A percentile compares a stretch with the other conserved stretches of the same genome.
Evolutionary conservation across 768 basidiomycete species (phyloP).

Genomic region (Pleurotus tuber-regium): DNA sequence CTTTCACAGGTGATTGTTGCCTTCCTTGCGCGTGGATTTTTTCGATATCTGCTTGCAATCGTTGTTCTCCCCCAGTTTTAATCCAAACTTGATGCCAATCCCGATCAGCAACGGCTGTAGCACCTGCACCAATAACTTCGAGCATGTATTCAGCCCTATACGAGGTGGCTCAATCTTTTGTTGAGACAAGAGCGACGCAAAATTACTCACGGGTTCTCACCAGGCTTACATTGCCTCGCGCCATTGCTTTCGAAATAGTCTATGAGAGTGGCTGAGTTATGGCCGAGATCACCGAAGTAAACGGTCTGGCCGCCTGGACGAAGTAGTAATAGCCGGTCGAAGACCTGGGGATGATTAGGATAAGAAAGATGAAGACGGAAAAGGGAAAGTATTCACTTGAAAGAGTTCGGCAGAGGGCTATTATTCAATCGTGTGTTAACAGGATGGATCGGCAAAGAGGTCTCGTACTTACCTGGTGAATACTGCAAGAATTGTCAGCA

Average conservation of each 20-base stretch:
- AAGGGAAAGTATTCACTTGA: constrained; percentile 27
- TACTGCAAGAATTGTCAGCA: constrained; percentile 25
- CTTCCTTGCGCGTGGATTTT: constrained; percentile 48
- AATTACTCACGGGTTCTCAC: constrained; percentile 77
- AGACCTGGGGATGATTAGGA: constrained; percentile 31
- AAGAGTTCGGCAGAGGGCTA: constrained; percentile 85
- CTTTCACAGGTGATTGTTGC: constrained; percentile 33
- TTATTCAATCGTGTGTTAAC: background rate
- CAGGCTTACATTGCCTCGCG: constrained; percentile 52
- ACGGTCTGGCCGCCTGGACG: constrained; percentile 76
- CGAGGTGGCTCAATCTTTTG: too few relatives aligned
- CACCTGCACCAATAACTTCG: constrained; percentile 74
- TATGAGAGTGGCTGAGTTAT: constrained; percentile 59
- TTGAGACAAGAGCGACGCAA: too few relatives aligned
- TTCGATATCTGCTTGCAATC: constrained; percentile 37
- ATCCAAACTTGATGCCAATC: constrained; percentile 65
- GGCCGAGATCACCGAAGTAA: constrained; percentile 72
- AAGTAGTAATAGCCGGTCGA: constrained; percentile 76
- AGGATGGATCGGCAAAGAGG: background rate
- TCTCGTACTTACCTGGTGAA: constrained; percentile 34
- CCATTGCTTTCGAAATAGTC: constrained; percentile 76
- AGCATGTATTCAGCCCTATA: constrained; percentile 65
- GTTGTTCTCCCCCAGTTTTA: constrained; percentile 42
- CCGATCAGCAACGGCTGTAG: constrained; percentile 47
- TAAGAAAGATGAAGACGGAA: background rate